Evolutionary conservation across 306 rosid genomes (phyloP).

Genomic region (Coriaria nepalensis): DNA sequence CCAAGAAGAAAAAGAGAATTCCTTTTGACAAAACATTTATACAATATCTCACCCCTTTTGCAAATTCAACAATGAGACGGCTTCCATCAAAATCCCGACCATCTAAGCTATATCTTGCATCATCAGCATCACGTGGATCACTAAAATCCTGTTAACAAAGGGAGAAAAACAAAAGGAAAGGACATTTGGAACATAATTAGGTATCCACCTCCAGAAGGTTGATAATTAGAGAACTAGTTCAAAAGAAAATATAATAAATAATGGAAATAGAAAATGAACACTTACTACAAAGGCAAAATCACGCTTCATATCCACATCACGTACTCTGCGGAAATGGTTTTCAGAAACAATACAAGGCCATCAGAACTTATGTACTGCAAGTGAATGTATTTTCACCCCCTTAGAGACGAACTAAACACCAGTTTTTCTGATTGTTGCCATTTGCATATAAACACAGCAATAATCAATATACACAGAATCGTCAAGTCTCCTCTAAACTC

Average conservation of each 20-base stretch:
- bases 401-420: slow-evolving; percentile 48
- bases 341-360: slow-evolving; percentile 45
- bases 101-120: slow-evolving; percentile 34
- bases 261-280: slow-evolving; percentile 6
- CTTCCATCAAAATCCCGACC: slow-evolving; percentile 39
- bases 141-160: slow-evolving; percentile 13
- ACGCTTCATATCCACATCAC: slow-evolving; percentile 51
- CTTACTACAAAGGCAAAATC: slow-evolving; percentile 47
- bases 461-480: slow-evolving; percentile 41
- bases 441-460: slow-evolving; percentile 39
- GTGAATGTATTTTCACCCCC: slow-evolving; percentile 43
- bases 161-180: neutral
- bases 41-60: slow-evolving; percentile 27
- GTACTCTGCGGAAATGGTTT: slow-evolving; percentile 43
- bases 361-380: slow-evolving; percentile 32
- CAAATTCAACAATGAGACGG: slow-evolving; percentile 30
- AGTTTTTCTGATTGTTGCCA: slow-evolving; percentile 33
- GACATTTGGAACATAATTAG: too few relatives aligned
- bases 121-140: slow-evolving; percentile 39
- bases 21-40: too few relatives aligned
- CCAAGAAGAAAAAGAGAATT: too few relatives aligned
- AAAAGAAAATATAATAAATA: neutral
- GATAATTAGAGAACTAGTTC: too few relatives aligned
- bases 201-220: too few relatives aligned
- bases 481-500: slow-evolving; percentile 19